Conservation (phyloP, 1,139 yeast genomes). For the Yamadazyma kanchanaburiensis region DNA sequence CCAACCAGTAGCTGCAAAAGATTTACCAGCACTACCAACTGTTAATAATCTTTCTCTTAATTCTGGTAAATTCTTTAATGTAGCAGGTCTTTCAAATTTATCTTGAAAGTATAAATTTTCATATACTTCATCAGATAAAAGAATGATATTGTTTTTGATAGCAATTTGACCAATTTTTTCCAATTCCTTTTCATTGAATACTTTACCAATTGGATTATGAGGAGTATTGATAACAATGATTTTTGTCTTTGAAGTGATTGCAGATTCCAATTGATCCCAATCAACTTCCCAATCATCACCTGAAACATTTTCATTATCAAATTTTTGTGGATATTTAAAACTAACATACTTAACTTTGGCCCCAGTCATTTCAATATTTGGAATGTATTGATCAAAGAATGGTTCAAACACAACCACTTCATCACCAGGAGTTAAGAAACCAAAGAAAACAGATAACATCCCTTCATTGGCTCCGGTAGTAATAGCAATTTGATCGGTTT, state of each 20-base stretch:
- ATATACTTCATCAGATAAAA: slow-evolving; percentile 91
- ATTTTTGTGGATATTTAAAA: slow-evolving; percentile 77
- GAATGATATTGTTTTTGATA: slow-evolving; percentile 74
- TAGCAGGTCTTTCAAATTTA: slow-evolving; percentile 78
- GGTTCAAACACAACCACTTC: slow-evolving; percentile 98
- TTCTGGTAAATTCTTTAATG: slow-evolving; percentile 64
- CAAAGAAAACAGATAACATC: slow-evolving; percentile 79
- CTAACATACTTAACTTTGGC: slow-evolving; percentile 87
- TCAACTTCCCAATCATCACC: slow-evolving; percentile 89
- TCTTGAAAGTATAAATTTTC: slow-evolving; percentile 76
- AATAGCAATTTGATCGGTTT: slow-evolving; percentile 65
- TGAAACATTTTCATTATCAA: slow-evolving; percentile 57
- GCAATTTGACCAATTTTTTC: slow-evolving; percentile 73
- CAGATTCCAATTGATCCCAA: slow-evolving; percentile 67
- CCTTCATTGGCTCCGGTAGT: slow-evolving; percentile 99
- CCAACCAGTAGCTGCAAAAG: slow-evolving; percentile 99
- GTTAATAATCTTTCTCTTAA: slow-evolving; percentile 76
- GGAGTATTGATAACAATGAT: slow-evolving; percentile 89
- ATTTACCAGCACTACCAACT: slow-evolving; percentile 95
- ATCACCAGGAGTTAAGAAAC: slow-evolving; percentile 81
- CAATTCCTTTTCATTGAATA: slow-evolving; percentile 74
- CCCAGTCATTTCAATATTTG: slow-evolving; percentile 90
- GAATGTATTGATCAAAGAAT: slow-evolving; percentile 92
- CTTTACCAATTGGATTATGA: slow-evolving; percentile 94
- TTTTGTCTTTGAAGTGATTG: slow-evolving; percentile 74